phyloP scores from a whole-genome alignment of 208 protist species.

The Crithidia brevicula region DNA sequence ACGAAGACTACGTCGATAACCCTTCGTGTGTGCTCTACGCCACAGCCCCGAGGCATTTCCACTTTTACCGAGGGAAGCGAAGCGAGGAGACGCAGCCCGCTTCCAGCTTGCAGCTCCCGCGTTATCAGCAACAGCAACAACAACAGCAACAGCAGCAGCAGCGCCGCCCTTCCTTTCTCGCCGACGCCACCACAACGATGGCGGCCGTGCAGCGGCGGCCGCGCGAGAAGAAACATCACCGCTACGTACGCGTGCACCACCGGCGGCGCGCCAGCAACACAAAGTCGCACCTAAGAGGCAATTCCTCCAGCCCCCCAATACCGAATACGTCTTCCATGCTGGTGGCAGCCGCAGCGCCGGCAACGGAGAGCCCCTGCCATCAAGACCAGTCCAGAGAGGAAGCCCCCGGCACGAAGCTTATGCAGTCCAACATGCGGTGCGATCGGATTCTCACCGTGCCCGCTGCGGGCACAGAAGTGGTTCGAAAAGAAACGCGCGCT shows the following conservation, averaged over 20 bases:
- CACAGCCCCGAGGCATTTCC: constrained; percentile 17
- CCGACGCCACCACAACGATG: background rate
- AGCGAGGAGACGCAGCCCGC: background rate
- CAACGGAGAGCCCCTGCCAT: too few species aligned
- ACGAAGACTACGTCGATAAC: background rate
- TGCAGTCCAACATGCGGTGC: too few species aligned
- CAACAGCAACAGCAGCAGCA: background rate
- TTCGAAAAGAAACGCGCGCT: too few species aligned
- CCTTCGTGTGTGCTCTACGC: constrained; percentile 21
- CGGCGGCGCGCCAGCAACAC: too few species aligned
- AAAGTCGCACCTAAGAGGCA: too few species aligned
- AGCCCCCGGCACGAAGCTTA: too few species aligned
- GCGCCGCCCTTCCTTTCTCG: background rate
- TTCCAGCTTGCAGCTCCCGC: constrained; percentile 2
- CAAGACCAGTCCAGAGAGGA: too few species aligned
- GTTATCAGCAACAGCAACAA: background rate
- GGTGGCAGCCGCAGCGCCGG: too few species aligned
- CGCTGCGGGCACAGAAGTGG: too few species aligned
- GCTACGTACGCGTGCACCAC: constrained; percentile 39
- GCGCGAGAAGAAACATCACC: constrained; percentile 33
- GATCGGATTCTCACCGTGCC: too few species aligned
- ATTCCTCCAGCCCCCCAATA: too few species aligned
- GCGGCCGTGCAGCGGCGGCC: background rate
- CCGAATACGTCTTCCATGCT: too few species aligned
- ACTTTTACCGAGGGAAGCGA: constrained; percentile 20